Conservation (phyloP, 2,329 filamentous ascomycete species). For the Aureobasidium lini region DNA sequence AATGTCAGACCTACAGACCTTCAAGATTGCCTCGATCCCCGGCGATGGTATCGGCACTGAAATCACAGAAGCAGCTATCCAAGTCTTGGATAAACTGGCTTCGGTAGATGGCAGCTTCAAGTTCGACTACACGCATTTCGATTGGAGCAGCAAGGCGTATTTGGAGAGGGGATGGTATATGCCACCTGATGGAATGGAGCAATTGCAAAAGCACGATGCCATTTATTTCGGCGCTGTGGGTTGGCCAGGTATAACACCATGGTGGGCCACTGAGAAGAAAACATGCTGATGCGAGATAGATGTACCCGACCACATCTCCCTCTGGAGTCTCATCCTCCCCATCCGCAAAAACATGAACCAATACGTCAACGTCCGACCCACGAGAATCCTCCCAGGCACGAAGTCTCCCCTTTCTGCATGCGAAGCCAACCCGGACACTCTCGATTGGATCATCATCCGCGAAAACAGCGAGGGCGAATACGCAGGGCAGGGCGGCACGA, state of each 20-base stretch:
- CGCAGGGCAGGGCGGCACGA: slow-evolving; percentile 39
- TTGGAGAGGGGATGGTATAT: slow-evolving; percentile 47
- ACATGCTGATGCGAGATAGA: slow-evolving; percentile 28
- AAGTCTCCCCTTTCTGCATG: slow-evolving; percentile 33
- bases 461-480: slow-evolving; percentile 45
- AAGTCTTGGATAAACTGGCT: slow-evolving; percentile 41
- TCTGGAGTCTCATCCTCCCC: slow-evolving; percentile 60
- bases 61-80: slow-evolving; percentile 50
- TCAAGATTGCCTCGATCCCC: slow-evolving; percentile 53
- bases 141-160: slow-evolving; percentile 44
- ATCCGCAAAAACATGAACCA: slow-evolving; percentile 62
- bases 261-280: not conserved
- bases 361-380: slow-evolving; percentile 59
- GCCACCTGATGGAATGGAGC: slow-evolving; percentile 43
- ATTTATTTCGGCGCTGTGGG: slow-evolving; percentile 55
- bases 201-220: slow-evolving; percentile 45
- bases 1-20: slow-evolving; percentile 20
- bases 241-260: slow-evolving; percentile 39
- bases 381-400: slow-evolving; percentile 36
- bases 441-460: slow-evolving; percentile 43
- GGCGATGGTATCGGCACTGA: slow-evolving; percentile 58
- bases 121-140: slow-evolving; percentile 46
- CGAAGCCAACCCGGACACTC: slow-evolving; percentile 26
- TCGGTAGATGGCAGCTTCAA: slow-evolving; percentile 36
- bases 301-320: slow-evolving; percentile 59